A percentile compares a stretch with the other conserved stretches of the same genome.
These are phyloP conservation scores for Trichoderma gracile DNA, from an alignment of 2,329 filamentous ascomycete species.

Conservation along the genomic window DNA sequence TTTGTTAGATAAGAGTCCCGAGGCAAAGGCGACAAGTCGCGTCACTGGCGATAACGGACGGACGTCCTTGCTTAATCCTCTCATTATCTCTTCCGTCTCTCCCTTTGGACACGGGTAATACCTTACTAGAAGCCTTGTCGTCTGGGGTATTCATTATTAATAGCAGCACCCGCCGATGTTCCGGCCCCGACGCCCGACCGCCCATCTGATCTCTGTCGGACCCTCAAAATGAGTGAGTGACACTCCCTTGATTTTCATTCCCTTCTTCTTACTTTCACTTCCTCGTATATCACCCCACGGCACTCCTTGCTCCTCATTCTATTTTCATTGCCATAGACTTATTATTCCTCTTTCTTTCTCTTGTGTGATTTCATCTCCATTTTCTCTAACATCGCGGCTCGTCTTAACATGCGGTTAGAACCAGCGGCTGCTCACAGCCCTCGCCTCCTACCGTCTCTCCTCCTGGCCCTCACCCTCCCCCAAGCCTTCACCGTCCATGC, in stretches of 20 bases:
- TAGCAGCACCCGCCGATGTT: conserved; percentile 2
- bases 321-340: not conserved
- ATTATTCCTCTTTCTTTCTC: not conserved
- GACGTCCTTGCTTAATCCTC: not conserved
- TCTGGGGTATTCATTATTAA: conserved; percentile 4
- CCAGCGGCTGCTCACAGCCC: not conserved
- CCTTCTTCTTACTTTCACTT: not conserved
- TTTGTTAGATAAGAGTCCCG: not conserved
- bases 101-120: not conserved
- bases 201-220: not conserved
- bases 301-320: not conserved
- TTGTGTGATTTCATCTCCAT: not conserved
- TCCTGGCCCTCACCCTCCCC: conserved; percentile 6
- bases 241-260: not conserved
- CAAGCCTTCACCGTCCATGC: conserved; percentile 23
- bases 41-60: conserved; percentile 19
- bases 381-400: not conserved
- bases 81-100: not conserved
- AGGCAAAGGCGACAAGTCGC: not conserved
- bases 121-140: not conserved
- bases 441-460: conserved; percentile 12
- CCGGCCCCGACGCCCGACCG: conserved; percentile 12
- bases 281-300: not conserved
- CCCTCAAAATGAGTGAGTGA: conserved; percentile 13
- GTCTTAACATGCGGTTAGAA: conserved; percentile 18